Evolutionary conservation across 768 basidiomycete genomes (phyloP), one percentile per base, ranked within the genome.

Genomic region (Lepiota venenata): DNA sequence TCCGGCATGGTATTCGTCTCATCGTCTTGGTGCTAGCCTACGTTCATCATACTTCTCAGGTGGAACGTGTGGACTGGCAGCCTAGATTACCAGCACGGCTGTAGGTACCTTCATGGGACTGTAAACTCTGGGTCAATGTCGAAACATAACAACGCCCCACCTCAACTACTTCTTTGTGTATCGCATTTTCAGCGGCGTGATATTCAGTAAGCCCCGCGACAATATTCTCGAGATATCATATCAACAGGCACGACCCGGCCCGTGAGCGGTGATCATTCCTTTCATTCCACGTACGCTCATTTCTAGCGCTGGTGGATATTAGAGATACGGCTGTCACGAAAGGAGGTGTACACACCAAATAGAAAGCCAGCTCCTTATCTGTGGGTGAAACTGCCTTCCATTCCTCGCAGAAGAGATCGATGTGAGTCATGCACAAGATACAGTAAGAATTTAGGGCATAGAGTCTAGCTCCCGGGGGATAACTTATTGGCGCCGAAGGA

Each of bases 361-460:
- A 89, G 48, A 77, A 76, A 36, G 83, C 67, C 21, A 91, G 72
- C 54, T 88, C 84, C 67, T 91, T 91, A 63, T 91, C 88, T 25
- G 58, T 63, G 0, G 89, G 87, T 61, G 74, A 69, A 12, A 89
- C 86, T 0, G 60, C 51, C 61, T 81, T 80, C 89, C 88, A 90
- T 52, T 81, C 82, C 10, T 76, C 73, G 7, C 69, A 66, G 9
- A 54, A 61, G 10, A 65, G 68, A 41, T 69, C 59, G 52, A 67
- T 52, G 58, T 68, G 52, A 38, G 56, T 58, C 56, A 66, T 68
- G 56, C 80, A 87, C 65, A 87, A 91, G 16, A 91, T 88, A 38
- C 86, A 77, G 60, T 88, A 87, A 4, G 85, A 88, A 63, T 91
- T 88, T 1, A 87, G 74, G 1, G 89, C 89, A 56, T 91, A 91